Evolutionary conservation across 2,329 filamentous ascomycete species (phyloP).

Genomic region (Colletotrichum sp.): DNA sequence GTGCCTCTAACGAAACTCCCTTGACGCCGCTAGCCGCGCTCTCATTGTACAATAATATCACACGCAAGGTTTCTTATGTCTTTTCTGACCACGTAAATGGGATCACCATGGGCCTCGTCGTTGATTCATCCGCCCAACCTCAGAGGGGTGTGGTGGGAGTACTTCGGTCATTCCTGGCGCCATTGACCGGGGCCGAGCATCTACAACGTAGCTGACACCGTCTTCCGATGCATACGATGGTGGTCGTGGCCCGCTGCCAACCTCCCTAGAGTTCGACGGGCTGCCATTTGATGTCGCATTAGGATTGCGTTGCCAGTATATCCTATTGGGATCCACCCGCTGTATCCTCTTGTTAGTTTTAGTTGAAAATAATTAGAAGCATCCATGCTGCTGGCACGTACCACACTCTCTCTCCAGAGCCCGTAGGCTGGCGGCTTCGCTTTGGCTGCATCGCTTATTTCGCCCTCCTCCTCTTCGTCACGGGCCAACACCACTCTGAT

Average conservation of each 20-base stretch:
- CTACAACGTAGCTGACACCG: constrained; percentile 74
- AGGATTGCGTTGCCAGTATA: constrained; percentile 79
- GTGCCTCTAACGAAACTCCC: not conserved
- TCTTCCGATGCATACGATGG: constrained; percentile 81
- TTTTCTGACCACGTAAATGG: not conserved
- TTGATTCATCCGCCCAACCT: constrained; percentile 32
- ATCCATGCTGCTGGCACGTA: constrained; percentile 44
- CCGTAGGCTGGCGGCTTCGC: constrained; percentile 83
- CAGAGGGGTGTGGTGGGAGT: constrained; percentile 54
- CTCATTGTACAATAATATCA: not conserved
- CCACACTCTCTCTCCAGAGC: constrained; percentile 81
- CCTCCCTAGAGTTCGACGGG: constrained; percentile 9
- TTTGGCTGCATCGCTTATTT: constrained; percentile 56
- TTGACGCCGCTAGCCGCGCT: not conserved
- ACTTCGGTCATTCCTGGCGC: constrained; percentile 36
- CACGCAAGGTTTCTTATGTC: not conserved
- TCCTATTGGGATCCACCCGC: constrained; percentile 79
- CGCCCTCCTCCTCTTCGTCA: constrained; percentile 70
- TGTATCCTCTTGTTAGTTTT: constrained; percentile 32
- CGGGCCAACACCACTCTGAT: constrained; percentile 78
- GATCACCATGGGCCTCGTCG: not conserved
- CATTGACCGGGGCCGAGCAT: constrained; percentile 66
- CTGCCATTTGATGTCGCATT: constrained; percentile 27
- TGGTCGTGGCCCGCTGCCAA: constrained; percentile 54
- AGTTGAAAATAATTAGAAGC: not conserved